A percentile compares a stretch with the other conserved stretches of the same genome.
These are phyloP conservation scores for Pythium diclinum DNA, from an alignment of 352 stramenopile genomes.

Conservation along the genomic window DNA sequence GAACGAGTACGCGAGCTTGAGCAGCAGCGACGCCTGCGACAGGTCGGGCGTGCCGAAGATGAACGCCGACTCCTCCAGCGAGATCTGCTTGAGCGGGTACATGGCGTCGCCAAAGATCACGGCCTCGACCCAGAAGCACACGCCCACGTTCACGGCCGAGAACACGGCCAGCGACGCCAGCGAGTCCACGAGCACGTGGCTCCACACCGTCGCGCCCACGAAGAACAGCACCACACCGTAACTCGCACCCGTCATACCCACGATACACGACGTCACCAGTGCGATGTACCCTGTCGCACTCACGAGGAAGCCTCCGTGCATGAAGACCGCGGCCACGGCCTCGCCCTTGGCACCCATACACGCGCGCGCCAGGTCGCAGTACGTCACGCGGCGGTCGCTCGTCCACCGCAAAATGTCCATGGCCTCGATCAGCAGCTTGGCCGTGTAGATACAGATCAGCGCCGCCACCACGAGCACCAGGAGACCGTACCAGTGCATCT, in stretches of 20 bases:
- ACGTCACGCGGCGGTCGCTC: slow-evolving; percentile 54
- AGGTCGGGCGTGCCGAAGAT: slow-evolving; percentile 67
- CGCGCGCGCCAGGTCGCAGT: slow-evolving; percentile 64
- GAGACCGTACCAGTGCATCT: slow-evolving; percentile 78
- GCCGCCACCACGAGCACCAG: slow-evolving; percentile 52
- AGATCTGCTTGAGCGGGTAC: slow-evolving; percentile 79
- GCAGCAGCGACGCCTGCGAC: slow-evolving; percentile 39
- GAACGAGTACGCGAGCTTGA: slow-evolving; percentile 76
- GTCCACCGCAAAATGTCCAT: slow-evolving; percentile 72
- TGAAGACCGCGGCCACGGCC: slow-evolving; percentile 37
- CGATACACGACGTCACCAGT: slow-evolving; percentile 53
- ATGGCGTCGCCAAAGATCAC: slow-evolving; percentile 82
- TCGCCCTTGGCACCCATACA: slow-evolving; percentile 54
- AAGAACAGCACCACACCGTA: slow-evolving; percentile 56
- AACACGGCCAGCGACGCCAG: slow-evolving; percentile 53
- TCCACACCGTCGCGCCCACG: slow-evolving; percentile 50
- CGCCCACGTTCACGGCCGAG: slow-evolving; percentile 71
- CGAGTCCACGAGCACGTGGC: slow-evolving; percentile 66
- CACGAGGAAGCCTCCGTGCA: slow-evolving; percentile 61
- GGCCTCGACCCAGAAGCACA: slow-evolving; percentile 77
- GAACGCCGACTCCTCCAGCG: slow-evolving; percentile 54
- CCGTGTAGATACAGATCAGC: slow-evolving; percentile 54
- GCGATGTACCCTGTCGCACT: slow-evolving; percentile 57
- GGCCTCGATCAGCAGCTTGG: slow-evolving; percentile 62
- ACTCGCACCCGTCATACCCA: slow-evolving; percentile 53